Percentiles rank a stretch among this genome's conserved stretches.
Evolutionary conservation across 495 filamentous ascomycete species (phyloP).

Genomic region (Penicillium soppii): DNA sequence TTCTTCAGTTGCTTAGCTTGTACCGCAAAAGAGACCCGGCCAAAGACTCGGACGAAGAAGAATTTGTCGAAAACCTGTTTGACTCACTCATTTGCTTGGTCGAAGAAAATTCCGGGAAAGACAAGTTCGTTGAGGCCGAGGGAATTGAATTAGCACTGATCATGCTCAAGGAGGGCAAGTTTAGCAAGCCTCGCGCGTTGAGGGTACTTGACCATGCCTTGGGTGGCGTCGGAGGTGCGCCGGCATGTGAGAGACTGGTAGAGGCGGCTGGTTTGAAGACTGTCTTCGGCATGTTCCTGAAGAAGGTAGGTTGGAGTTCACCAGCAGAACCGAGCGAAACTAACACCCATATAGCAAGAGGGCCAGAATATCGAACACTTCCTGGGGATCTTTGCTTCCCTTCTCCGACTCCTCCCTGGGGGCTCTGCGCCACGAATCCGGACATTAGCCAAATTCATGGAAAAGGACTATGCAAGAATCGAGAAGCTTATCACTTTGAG

Average conservation of each 20-base stretch:
- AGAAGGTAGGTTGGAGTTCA: slow-evolving; percentile 51
- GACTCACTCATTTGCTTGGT: slow-evolving; percentile 78
- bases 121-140: slow-evolving; percentile 83
- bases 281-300: slow-evolving; percentile 87
- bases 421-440: slow-evolving; percentile 80
- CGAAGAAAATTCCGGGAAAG: slow-evolving; percentile 72
- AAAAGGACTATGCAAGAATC: slow-evolving; percentile 89
- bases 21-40: slow-evolving; percentile 88
- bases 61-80: slow-evolving; percentile 92
- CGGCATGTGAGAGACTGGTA: slow-evolving; percentile 73
- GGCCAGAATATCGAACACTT: slow-evolving; percentile 74
- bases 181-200: slow-evolving; percentile 73
- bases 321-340: background rate
- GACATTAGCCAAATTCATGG: slow-evolving; percentile 89
- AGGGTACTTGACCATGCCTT: slow-evolving; percentile 83
- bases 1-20: slow-evolving; percentile 81
- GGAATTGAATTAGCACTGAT: slow-evolving; percentile 88
- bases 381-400: slow-evolving; percentile 81
- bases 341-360: slow-evolving; percentile 54
- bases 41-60: slow-evolving; percentile 87
- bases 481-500: slow-evolving; percentile 67
- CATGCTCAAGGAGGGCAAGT: slow-evolving; percentile 81
- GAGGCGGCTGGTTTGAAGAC: slow-evolving; percentile 84
- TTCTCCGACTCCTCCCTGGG: slow-evolving; percentile 76
- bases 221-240: slow-evolving; percentile 50